Base-by-base conservation (phyloP, 805 yeast genomes). In the Ogataea corticis region DNA sequence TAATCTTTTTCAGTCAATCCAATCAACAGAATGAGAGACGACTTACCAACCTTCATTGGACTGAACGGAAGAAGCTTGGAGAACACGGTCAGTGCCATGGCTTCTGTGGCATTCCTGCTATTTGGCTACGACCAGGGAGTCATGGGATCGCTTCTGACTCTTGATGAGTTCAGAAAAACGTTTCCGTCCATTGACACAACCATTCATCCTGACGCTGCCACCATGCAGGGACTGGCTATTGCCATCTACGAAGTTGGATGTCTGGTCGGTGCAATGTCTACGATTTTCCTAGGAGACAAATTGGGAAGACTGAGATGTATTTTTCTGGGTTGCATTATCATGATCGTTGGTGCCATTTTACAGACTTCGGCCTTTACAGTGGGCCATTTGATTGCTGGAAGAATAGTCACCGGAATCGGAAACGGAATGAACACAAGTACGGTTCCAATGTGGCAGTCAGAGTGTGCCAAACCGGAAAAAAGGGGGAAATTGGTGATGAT, bases 51-150 rank as follows among this genome's bases (percentile, higher is more conserved):
- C 12, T 52, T 50, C 38, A 15, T 40, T 19, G 57, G 59, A 11
- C 23, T 49, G 33, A 44, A 41, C 7, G 63, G 63, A 19, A 38
- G 35, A 12, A 48, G 25, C 14, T 35, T 58, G n/a, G 52, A 52
- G 14, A 5, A 19, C 1, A 35, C 46, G 2, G 52, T 58, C 18
- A 48, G 50, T 14, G 19, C 43, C 1, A 46, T 57, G 51, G 56
- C 61, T 1, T 55, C 59, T 1, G 44, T 50, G 19, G 73, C 71
- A 9, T 70, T 70, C 42, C 49, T 66, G 11, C 66, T 73, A 25
- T 75, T 75, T 51, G 80, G 80, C 37, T 75, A 73, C 48, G 78
- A 75, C 52, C 80, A 75, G 57, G 80, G 79, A 52, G 73, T 74
- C 46, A 72, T 73, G 76, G 72, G 75, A 31, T 49, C 58, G 4